These are phyloP conservation scores for Coniophora puteana DNA, from an alignment of 1,284 basidiomycete genomes.

Conservation along the genomic window DNA sequence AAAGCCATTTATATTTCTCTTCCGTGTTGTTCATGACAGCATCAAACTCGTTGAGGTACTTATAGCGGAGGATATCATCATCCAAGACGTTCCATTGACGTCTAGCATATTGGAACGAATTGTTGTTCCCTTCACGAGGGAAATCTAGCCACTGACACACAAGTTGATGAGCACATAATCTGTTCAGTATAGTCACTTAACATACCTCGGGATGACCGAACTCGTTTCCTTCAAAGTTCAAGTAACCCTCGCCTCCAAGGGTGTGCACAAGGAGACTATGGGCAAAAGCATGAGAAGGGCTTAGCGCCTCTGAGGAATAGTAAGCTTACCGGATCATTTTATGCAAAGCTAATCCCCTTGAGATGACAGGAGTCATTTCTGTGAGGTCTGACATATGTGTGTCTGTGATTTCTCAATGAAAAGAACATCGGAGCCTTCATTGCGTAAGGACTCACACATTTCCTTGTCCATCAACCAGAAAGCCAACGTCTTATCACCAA, in stretches of 20 bases:
- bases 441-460: constrained; percentile 70
- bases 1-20: constrained; percentile 80
- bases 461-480: constrained; percentile 99
- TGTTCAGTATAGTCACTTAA: not conserved
- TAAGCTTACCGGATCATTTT: constrained; percentile 89
- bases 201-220: constrained; percentile 93
- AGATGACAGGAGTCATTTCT: constrained; percentile 82
- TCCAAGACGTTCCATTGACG: constrained; percentile 96
- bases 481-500: constrained; percentile 96
- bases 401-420: constrained; percentile 53
- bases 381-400: constrained; percentile 94
- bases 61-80: constrained; percentile 83
- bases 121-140: constrained; percentile 90
- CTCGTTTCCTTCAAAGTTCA: constrained; percentile 98
- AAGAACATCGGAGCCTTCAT: constrained; percentile 17
- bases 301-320: not conserved
- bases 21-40: constrained; percentile 90
- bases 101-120: constrained; percentile 94
- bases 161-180: not conserved
- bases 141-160: constrained; percentile 96
- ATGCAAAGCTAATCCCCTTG: constrained; percentile 89
- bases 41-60: constrained; percentile 92
- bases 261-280: constrained; percentile 83
- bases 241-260: constrained; percentile 93
- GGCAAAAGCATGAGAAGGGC: constrained; percentile 7